Evolutionary conservation across 495 filamentous ascomycete species (phyloP).

Genomic region (Neurospora tetrasperma): DNA sequence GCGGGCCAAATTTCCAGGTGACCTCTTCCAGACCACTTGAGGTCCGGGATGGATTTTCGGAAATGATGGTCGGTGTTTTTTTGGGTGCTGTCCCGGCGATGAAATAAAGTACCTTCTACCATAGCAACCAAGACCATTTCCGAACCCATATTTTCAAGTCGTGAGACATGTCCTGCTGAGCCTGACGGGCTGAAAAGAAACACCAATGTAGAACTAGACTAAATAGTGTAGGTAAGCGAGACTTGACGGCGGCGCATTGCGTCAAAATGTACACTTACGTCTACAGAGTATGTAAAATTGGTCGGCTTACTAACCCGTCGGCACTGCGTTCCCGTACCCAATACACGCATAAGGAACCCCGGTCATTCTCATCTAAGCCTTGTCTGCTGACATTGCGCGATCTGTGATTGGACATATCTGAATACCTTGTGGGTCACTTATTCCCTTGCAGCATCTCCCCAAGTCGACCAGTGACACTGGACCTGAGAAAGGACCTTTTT

Average conservation of each 20-base stretch:
- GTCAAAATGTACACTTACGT: not conserved
- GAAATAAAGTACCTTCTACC: too few species aligned
- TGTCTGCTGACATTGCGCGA: constrained; percentile 23
- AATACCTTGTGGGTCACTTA: constrained; percentile 2
- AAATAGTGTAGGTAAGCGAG: not conserved
- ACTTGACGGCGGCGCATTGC: not conserved
- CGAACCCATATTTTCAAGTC: too few species aligned
- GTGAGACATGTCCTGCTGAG: too few species aligned
- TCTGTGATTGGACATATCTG: constrained; percentile 11
- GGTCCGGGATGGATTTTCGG: too few species aligned
- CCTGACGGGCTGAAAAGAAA: not conserved
- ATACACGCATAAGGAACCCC: not conserved
- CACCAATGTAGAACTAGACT: not conserved
- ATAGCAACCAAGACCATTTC: too few species aligned
- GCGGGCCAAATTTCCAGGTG: too few species aligned
- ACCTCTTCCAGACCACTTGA: too few species aligned
- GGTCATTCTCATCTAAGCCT: constrained; percentile 2
- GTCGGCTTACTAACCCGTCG: not conserved
- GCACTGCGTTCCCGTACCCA: not conserved
- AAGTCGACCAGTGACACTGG: not conserved
- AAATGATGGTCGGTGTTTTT: too few species aligned
- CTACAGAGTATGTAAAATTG: not conserved
- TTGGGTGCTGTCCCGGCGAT: too few species aligned
- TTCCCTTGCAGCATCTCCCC: constrained; percentile 2
- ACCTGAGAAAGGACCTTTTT: not conserved